Conservation (phyloP, 2,329 filamentous ascomycete genomes). For the Hypoxylon sp. region DNA sequence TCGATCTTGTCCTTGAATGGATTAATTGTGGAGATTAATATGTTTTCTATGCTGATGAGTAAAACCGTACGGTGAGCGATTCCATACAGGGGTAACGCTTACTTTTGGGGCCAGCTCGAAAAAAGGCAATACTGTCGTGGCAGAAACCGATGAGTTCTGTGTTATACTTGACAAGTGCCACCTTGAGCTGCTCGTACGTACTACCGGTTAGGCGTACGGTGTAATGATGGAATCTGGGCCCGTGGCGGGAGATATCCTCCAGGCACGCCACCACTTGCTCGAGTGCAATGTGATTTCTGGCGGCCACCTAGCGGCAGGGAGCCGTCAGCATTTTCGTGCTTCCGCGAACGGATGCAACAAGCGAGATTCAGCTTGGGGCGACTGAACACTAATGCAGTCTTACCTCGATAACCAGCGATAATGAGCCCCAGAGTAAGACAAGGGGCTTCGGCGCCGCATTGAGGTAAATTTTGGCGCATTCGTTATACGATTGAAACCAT, state of each 20-base stretch:
- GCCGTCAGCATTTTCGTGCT: not conserved
- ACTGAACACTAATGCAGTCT: not conserved
- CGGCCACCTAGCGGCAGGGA: not conserved
- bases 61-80: not conserved
- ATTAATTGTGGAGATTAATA: slow-evolving; percentile 1
- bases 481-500: slow-evolving; percentile 1
- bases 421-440: slow-evolving; percentile 4
- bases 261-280: slow-evolving; percentile 5
- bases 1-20: slow-evolving; percentile 7
- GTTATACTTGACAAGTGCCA: slow-evolving; percentile 7
- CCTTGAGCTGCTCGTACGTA: slow-evolving; percentile 1
- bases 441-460: not conserved
- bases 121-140: slow-evolving; percentile 12
- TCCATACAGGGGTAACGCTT: not conserved
- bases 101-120: slow-evolving; percentile 1
- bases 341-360: not conserved
- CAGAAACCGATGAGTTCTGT: slow-evolving; percentile 15
- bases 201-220: not conserved
- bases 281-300: slow-evolving; percentile 3
- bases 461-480: slow-evolving; percentile 8
- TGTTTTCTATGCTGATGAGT: slow-evolving; percentile 6
- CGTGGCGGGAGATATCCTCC: slow-evolving; percentile 8
- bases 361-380: not conserved
- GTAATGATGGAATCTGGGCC: slow-evolving; percentile 13
- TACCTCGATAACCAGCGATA: slow-evolving; percentile 9